phyloP scores from a whole-genome alignment of 1,284 basidiomycete species.

The Heterobasidion occidentale region DNA sequence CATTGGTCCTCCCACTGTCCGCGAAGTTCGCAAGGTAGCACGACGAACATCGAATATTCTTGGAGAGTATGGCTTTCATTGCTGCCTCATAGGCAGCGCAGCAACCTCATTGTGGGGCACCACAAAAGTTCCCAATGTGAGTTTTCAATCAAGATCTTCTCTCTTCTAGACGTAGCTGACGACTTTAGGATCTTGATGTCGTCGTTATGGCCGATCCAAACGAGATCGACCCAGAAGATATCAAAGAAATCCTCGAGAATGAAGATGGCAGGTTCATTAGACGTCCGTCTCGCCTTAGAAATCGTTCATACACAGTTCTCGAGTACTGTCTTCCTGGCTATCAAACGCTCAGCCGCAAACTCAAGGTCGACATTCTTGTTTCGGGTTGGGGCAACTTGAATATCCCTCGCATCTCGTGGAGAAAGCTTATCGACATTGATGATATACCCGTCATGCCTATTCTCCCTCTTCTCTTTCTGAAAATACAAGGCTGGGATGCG shows the following conservation, averaged over 20 bases:
- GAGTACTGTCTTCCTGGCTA: neutral
- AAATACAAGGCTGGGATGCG: conserved; percentile 5
- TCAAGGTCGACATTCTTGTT: conserved; percentile 8
- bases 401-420: neutral
- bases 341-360: neutral
- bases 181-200: neutral
- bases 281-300: neutral
- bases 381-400: neutral
- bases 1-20: neutral
- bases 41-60: neutral
- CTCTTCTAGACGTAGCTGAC: neutral
- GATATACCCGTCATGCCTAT: conserved; percentile 5
- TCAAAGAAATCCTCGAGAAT: neutral
- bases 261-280: neutral
- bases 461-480: conserved; percentile 7
- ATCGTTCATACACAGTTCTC: neutral
- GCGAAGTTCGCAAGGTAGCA: neutral
- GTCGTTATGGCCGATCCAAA: neutral
- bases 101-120: neutral
- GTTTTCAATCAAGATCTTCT: neutral
- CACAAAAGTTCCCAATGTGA: neutral
- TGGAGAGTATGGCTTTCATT: neutral
- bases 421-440: neutral
- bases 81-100: neutral
- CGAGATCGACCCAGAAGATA: neutral